phyloP scores from a whole-genome alignment of 139 green algal species.

The Chlamydomonas applanata region DNA sequence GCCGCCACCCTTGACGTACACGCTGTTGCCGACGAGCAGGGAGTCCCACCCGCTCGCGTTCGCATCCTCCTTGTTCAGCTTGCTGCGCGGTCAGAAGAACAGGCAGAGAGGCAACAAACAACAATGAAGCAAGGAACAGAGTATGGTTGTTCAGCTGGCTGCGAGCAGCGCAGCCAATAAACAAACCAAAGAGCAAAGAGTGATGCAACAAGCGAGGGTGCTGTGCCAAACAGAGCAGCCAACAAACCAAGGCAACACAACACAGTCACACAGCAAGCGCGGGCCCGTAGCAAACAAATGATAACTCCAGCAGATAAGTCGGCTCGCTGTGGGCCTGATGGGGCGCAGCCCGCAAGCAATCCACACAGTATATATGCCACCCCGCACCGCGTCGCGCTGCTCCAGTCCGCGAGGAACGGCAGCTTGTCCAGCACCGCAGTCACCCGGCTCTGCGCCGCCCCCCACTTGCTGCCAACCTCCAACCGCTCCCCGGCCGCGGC shows the following conservation, averaged over 20 bases:
- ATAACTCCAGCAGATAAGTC: no score
- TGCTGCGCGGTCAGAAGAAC: background rate
- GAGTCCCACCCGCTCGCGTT: conserved; percentile 25
- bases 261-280: no score
- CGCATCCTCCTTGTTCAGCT: conserved; percentile 11
- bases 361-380: no score
- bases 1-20: conserved; percentile 31
- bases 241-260: no score
- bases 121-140: no score
- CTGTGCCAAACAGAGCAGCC: no score
- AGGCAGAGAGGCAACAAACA: no score
- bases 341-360: background rate
- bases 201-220: background rate
- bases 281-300: no score
- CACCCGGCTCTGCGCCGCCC: background rate
- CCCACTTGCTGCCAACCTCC: background rate
- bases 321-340: background rate
- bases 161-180: background rate
- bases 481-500: background rate
- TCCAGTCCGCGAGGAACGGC: conserved; percentile 17
- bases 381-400: background rate
- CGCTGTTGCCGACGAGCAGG: conserved; percentile 12
- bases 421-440: background rate
- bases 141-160: background rate
- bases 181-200: background rate